Evolutionary conservation across 345 rosid species (phyloP).

Genomic region (Litchi chinensis): DNA sequence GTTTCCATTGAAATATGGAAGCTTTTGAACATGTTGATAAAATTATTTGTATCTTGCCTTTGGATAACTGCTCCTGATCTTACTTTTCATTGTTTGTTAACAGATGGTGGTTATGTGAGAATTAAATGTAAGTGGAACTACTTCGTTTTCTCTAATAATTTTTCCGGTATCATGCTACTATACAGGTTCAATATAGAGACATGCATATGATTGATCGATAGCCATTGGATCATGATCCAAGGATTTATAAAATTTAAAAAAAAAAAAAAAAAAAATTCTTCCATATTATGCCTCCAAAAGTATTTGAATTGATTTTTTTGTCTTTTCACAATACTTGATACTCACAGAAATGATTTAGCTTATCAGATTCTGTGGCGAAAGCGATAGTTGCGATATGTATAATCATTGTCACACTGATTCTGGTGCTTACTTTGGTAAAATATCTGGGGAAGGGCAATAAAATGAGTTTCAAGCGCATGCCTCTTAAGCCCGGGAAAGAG

Average conservation of each 20-base stretch:
- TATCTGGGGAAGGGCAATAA: conserved; percentile 27
- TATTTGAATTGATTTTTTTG: background rate
- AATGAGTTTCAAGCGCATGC: conserved; percentile 13
- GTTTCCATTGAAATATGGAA: too few species aligned
- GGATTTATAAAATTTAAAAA: too few species aligned
- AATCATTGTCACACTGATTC: conserved; percentile 26
- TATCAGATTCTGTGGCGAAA: conserved; percentile 39
- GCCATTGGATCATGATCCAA: too few species aligned
- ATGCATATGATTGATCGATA: too few species aligned
- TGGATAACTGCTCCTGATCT: background rate
- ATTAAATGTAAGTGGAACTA: conserved; percentile 47
- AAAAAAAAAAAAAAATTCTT: background rate
- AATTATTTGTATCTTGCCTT: background rate
- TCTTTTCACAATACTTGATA: background rate
- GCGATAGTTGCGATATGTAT: conserved; percentile 25
- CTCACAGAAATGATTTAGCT: conserved; percentile 26
- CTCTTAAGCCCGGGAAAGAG: conserved; percentile 23
- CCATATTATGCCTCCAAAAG: background rate
- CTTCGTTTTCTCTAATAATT: background rate
- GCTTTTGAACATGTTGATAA: too few species aligned
- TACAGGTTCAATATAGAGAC: too few species aligned
- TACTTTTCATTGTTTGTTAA: conserved; percentile 17
- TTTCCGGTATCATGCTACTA: too few species aligned
- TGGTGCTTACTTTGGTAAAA: conserved; percentile 40
- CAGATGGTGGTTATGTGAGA: conserved; percentile 46